Evolutionary conservation across 768 basidiomycete genomes (phyloP).

Genomic region (Panus rudis): DNA sequence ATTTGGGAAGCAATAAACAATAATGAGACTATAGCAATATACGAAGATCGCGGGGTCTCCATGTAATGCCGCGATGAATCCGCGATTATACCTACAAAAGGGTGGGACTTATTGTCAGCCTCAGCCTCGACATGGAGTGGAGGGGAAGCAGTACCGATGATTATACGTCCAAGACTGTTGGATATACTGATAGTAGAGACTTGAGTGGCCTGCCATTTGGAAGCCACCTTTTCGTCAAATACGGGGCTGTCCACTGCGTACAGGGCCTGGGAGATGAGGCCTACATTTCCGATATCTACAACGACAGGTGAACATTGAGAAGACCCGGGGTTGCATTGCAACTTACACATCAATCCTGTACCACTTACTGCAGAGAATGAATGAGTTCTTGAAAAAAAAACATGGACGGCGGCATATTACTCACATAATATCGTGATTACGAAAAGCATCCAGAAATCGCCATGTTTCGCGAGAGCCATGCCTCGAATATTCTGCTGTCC

Average conservation of each 20-base stretch:
- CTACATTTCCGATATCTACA: constrained; percentile 81
- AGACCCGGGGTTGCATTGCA: no score
- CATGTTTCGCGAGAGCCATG: constrained; percentile 37
- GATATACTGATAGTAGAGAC: constrained; percentile 78
- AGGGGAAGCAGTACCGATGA: constrained; percentile 52
- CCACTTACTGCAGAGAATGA: constrained; percentile 46
- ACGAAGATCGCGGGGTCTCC: constrained; percentile 57
- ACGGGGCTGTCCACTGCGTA: constrained; percentile 50
- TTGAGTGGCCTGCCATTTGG: constrained; percentile 75
- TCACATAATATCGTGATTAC: constrained; percentile 47
- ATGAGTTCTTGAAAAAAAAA: constrained; percentile 1
- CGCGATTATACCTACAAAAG: constrained; percentile 49
- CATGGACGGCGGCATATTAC: constrained; percentile 18
- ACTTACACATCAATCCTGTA: constrained; percentile 70
- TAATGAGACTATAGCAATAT: constrained; percentile 56
- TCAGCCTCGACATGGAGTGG: no score
- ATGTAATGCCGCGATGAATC: constrained; percentile 55
- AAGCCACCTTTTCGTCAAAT: constrained; percentile 60
- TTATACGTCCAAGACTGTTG: constrained; percentile 73
- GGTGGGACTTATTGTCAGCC: no score
- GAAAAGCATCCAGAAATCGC: constrained; percentile 65
- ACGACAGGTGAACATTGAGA: no score
- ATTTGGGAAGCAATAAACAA: constrained; percentile 72
- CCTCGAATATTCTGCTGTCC: constrained; percentile 48
- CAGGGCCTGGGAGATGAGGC: constrained; percentile 64